Conservation (phyloP, 2,329 filamentous ascomycete species). For the Colletotrichum lini region DNA sequence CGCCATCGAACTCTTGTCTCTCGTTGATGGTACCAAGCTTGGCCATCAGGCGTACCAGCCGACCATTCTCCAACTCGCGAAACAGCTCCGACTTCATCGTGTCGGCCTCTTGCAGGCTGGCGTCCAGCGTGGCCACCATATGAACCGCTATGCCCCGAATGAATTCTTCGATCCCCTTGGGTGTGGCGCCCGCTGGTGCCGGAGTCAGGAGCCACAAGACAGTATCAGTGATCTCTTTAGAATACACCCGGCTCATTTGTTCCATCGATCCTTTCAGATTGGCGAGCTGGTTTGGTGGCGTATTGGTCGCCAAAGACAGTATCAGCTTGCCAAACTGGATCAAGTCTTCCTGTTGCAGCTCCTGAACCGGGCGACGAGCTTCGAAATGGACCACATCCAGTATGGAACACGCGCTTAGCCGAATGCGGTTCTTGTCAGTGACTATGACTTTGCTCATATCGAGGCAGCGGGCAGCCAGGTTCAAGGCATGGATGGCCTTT, state of each 20-base stretch:
- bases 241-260: constrained; percentile 82
- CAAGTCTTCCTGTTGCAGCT: constrained; percentile 91
- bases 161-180: constrained; percentile 85
- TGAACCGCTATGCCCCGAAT: constrained; percentile 84
- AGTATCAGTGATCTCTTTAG: constrained; percentile 82
- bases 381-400: constrained; percentile 92
- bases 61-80: constrained; percentile 90
- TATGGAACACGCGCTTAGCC: constrained; percentile 89
- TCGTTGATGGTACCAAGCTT: constrained; percentile 94
- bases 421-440: constrained; percentile 90
- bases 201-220: constrained; percentile 86
- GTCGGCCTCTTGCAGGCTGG: constrained; percentile 84
- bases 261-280: constrained; percentile 82
- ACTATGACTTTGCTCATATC: constrained; percentile 91
- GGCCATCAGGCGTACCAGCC: constrained; percentile 81
- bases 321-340: constrained; percentile 87
- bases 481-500: constrained; percentile 85
- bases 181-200: constrained; percentile 64
- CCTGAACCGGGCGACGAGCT: constrained; percentile 74
- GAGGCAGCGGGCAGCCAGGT: constrained; percentile 87
- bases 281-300: constrained; percentile 63
- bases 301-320: constrained; percentile 84
- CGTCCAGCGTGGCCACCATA: constrained; percentile 82
- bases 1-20: constrained; percentile 85
- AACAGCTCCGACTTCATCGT: constrained; percentile 79